These are phyloP conservation scores for Populus hybrid DNA, from an alignment of 441 rosid species.

Conservation along the genomic window DNA sequence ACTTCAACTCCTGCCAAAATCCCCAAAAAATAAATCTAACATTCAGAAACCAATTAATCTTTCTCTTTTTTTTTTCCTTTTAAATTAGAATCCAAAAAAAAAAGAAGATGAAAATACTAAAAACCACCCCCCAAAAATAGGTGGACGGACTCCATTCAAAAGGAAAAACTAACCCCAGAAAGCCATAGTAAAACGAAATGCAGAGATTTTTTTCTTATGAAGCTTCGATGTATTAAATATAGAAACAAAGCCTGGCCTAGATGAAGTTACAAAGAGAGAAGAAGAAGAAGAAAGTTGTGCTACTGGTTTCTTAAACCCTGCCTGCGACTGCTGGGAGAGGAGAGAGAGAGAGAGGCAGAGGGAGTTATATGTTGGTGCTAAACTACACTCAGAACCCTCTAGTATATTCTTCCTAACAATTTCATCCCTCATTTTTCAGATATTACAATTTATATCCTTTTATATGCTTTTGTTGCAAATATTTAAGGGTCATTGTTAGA, in stretches of 20 bases:
- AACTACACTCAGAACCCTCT: neutral
- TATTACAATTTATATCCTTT: neutral
- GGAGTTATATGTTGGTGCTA: neutral
- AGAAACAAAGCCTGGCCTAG: neutral
- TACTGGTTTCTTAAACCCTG: neutral
- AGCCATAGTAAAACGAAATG: slow-evolving; percentile 16
- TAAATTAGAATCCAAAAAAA: neutral
- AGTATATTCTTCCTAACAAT: neutral
- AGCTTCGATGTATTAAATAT: neutral
- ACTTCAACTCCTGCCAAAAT: slow-evolving; percentile 57
- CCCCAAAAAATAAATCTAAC: neutral
- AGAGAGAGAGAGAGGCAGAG: neutral
- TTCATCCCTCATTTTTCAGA: neutral
- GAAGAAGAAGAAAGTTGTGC: neutral
- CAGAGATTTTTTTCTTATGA: neutral
- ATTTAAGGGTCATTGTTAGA: neutral
- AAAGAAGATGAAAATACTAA: neutral
- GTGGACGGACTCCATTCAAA: neutral
- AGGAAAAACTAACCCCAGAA: slow-evolving; percentile 24
- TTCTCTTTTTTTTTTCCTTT: neutral
- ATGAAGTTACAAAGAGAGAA: neutral
- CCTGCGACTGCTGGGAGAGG: neutral
- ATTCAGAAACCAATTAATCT: neutral
- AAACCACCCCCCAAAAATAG: neutral
- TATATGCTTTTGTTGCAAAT: neutral